A percentile compares a stretch with the other conserved stretches of the same genome.
Evolutionary conservation across 2,329 filamentous ascomycete genomes (phyloP).

Genomic region (Arthrobotrys sinensis): DNA sequence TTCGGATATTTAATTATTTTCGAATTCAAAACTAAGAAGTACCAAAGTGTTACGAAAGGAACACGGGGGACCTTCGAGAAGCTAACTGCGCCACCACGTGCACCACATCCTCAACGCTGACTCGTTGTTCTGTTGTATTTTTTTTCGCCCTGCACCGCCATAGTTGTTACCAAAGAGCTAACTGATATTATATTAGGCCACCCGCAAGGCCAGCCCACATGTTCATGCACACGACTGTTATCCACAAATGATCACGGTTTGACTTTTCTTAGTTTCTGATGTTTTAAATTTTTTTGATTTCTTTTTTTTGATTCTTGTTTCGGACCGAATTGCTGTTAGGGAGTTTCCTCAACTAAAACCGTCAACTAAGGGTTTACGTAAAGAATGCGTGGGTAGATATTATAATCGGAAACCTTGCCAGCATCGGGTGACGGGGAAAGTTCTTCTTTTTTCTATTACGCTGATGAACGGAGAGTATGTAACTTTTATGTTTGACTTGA

Average conservation of each 20-base stretch:
- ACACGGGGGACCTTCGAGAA: constrained; percentile 2
- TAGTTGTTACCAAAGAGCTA: constrained; percentile 11
- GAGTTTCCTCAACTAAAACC: constrained; percentile 58
- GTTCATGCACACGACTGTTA: constrained; percentile 40
- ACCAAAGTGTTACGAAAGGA: constrained; percentile 4
- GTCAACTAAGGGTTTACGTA: constrained; percentile 57
- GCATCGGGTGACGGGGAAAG: background rate
- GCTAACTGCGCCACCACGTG: constrained; percentile 60
- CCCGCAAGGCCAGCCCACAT: constrained; percentile 25
- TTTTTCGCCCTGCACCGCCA: constrained; percentile 40
- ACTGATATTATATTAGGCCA: constrained; percentile 4
- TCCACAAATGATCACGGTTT: constrained; percentile 8
- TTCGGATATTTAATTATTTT: background rate
- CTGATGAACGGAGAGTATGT: background rate
- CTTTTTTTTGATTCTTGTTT: constrained; percentile 1
- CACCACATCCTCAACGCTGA: constrained; percentile 50
- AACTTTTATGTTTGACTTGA: background rate
- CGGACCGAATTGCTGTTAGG: constrained; percentile 36
- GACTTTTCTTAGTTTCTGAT: background rate
- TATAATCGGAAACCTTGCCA: background rate
- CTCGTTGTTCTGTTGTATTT: constrained; percentile 62
- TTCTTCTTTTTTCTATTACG: background rate
- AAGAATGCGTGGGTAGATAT: constrained; percentile 20
- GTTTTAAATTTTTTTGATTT: background rate
- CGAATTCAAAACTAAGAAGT: background rate